Evolutionary conservation across 306 rosid genomes (phyloP).

Genomic region (Pyrus pyrifolia): DNA sequence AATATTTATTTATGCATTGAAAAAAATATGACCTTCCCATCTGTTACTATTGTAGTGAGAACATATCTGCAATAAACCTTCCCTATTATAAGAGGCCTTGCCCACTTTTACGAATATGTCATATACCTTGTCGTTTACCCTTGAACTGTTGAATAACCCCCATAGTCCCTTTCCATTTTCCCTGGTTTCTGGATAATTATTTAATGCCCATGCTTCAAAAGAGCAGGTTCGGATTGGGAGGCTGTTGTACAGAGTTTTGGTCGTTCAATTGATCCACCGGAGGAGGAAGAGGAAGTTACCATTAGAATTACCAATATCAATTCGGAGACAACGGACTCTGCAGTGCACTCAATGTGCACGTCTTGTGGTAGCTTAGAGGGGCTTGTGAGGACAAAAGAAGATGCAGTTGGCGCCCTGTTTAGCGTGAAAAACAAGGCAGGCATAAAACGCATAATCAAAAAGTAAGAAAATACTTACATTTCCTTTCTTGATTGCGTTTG

Average conservation of each 20-base stretch:
- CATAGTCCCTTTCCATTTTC: background rate
- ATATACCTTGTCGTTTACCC: background rate
- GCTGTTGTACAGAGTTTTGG: background rate
- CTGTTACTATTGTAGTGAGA: background rate
- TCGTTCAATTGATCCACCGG: background rate
- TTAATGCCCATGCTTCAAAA: constrained; percentile 1
- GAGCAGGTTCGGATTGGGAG: background rate
- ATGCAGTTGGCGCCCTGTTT: constrained; percentile 15
- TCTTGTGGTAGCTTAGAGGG: constrained; percentile 11
- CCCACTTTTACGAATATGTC: background rate
- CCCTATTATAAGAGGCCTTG: background rate
- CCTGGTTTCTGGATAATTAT: background rate
- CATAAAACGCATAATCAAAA: background rate
- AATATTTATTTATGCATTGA: too few species aligned
- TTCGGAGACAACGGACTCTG: constrained; percentile 8
- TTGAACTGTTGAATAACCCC: background rate
- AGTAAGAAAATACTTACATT: constrained; percentile 7
- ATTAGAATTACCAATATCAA: constrained; percentile 12
- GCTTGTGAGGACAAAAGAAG: constrained; percentile 14
- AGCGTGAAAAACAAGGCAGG: background rate
- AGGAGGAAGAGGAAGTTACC: background rate
- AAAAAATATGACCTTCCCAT: background rate
- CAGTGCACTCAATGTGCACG: constrained; percentile 16
- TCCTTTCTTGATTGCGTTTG: background rate
- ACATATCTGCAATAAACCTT: background rate